phyloP scores from a whole-genome alignment of 495 filamentous ascomycete species.

The Penicillium malachiteum region DNA sequence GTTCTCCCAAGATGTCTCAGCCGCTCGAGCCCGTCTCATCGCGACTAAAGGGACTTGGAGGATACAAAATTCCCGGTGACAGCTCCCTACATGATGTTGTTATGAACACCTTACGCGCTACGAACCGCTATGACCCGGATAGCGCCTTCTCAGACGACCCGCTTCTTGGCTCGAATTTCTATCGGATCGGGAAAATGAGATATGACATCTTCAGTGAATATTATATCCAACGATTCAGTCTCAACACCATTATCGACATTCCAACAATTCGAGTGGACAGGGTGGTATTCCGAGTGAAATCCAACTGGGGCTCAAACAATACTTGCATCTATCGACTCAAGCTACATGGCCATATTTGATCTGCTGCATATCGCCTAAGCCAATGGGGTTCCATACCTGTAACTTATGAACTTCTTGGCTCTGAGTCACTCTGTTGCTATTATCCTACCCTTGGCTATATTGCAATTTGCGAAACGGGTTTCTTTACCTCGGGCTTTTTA shows the following conservation, averaged over 20 bases:
- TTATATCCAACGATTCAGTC: constrained; percentile 36
- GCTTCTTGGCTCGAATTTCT: constrained; percentile 34
- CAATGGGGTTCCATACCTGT: background rate
- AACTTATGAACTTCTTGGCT: background rate
- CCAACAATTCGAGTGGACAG: constrained; percentile 38
- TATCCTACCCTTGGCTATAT: no score
- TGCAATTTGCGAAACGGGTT: no score
- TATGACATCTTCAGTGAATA: constrained; percentile 39
- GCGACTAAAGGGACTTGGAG: constrained; percentile 14
- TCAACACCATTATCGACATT: constrained; percentile 37
- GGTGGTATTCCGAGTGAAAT: constrained; percentile 45
- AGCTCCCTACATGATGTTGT: constrained; percentile 31
- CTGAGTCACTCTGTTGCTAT: no score
- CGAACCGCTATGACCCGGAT: constrained; percentile 27
- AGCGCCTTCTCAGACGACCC: constrained; percentile 35
- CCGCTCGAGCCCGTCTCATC: constrained; percentile 9
- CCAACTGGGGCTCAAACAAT: constrained; percentile 46
- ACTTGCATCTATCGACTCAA: constrained; percentile 51
- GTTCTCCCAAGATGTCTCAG: background rate
- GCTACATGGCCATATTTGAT: constrained; percentile 41
- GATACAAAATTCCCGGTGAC: constrained; percentile 11
- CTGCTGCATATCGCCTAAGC: background rate
- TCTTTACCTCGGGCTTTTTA: no score
- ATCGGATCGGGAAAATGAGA: constrained; percentile 44
- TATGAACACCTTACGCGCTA: constrained; percentile 30